Percentiles rank a stretch among this genome's conserved stretches.
These are phyloP conservation scores for Dactylorhiza incarnata DNA, from an alignment of 106 monocot genomes.

Conservation along the genomic window DNA sequence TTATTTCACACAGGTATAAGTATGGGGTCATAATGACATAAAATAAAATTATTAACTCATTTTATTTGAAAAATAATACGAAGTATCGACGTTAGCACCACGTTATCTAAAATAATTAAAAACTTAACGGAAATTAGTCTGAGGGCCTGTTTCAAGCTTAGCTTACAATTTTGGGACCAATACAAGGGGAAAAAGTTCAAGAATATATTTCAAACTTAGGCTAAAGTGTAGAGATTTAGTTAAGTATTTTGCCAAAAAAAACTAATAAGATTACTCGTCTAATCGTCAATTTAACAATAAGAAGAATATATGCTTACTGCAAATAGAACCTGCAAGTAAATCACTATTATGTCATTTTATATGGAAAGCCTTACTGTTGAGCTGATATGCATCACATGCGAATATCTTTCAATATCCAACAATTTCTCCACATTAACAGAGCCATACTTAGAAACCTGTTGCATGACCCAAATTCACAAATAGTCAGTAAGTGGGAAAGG, in stretches of 20 bases:
- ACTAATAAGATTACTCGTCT: background rate
- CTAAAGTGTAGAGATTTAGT: too few species aligned
- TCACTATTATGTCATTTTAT: background rate
- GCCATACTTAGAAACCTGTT: slow-evolving; percentile 56
- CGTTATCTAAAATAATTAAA: too few species aligned
- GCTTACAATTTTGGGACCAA: too few species aligned
- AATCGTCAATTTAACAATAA: background rate
- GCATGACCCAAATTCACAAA: background rate
- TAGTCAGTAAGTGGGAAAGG: background rate
- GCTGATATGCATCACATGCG: slow-evolving; percentile 72
- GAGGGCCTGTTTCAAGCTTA: too few species aligned
- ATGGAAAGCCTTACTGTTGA: slow-evolving; percentile 42
- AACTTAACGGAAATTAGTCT: too few species aligned
- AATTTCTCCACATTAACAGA: slow-evolving; percentile 62
- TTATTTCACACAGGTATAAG: too few species aligned
- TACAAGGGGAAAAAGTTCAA: too few species aligned
- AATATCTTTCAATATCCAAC: slow-evolving; percentile 70
- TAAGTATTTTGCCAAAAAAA: background rate
- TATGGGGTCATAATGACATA: too few species aligned
- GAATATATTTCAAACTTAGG: too few species aligned
- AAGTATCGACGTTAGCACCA: too few species aligned
- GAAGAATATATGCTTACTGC: background rate
- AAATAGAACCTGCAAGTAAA: background rate
- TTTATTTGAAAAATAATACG: too few species aligned
- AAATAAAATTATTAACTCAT: too few species aligned